These are phyloP conservation scores for Penicillium turbatum DNA, from an alignment of 495 filamentous ascomycete genomes.

Conservation along the genomic window DNA sequence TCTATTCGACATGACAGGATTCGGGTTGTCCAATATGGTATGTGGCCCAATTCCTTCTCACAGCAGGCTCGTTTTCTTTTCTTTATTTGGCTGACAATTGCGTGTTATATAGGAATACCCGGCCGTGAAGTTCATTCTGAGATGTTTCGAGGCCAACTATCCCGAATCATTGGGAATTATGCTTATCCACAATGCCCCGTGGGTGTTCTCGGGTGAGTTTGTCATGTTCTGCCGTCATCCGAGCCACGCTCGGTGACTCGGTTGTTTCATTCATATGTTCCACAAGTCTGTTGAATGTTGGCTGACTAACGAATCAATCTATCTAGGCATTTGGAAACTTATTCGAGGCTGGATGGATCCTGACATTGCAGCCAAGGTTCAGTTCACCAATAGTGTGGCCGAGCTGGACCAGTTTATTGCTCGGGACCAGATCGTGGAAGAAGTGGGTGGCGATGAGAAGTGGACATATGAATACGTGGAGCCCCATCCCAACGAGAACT, in stretches of 20 bases:
- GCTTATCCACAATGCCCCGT: conserved; percentile 90
- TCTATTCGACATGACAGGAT: conserved; percentile 90
- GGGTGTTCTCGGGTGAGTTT: conserved; percentile 77
- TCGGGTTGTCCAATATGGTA: conserved; percentile 91
- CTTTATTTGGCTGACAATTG: not conserved
- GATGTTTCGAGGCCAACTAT: conserved; percentile 96
- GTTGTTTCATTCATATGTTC: too few species aligned
- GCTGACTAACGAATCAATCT: too few species aligned
- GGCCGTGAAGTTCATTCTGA: conserved; percentile 95
- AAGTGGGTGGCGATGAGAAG: conserved; percentile 77
- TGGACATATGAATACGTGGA: conserved; percentile 80
- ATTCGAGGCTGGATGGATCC: conserved; percentile 95
- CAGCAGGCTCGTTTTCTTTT: not conserved
- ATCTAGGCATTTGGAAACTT: conserved; percentile 70
- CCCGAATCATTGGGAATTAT: conserved; percentile 83
- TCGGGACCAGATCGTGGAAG: conserved; percentile 60
- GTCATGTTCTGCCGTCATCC: not conserved
- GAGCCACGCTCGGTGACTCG: too few species aligned
- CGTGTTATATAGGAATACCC: conserved; percentile 65
- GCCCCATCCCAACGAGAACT: conserved; percentile 68
- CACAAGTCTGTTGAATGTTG: too few species aligned
- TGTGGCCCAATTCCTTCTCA: conserved; percentile 5
- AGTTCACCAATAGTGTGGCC: conserved; percentile 76
- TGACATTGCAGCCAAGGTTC: conserved; percentile 87
- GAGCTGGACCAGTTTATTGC: conserved; percentile 76